Base-by-base conservation (phyloP, 495 filamentous ascomycete genomes). In the Penicillium psychrofluorescens region DNA sequence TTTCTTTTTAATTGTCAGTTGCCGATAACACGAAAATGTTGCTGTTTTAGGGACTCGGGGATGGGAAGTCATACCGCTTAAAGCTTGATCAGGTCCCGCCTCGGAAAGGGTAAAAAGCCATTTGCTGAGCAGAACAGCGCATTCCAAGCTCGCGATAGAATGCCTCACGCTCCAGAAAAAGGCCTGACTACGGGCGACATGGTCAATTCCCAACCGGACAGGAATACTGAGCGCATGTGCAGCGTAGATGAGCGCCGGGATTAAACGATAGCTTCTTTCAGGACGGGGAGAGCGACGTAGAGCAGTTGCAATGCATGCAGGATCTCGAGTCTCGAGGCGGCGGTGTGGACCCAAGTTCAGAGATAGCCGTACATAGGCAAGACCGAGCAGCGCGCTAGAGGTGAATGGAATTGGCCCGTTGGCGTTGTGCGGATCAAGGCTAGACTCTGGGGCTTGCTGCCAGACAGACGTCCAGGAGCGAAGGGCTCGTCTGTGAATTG, bases 81-180 rank as follows among this genome's bases (percentile, higher is more conserved):
- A 41, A 4, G 42, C 53, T 22, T 64, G 64, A 33, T 62, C 56
- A 3, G 48, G 51, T 0, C 53, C 58, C 0, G 61, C 53, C 38
- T 66, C 62, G 1, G 58, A 54, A 36, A 68, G 39, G 1, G 56
- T 66, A 16, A 68, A 53, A 9, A 78, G 59, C 74, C 72, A 76
- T 49, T 75, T 68, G 44, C 67, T 72, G 1, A 75, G 51, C 8
- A 75, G 47, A 5, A 74, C 58, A 0, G 69, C 73, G 40, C 69
- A 76, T 48, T 76, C 71, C 9, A 75, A 54, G 41, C 66, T 70
- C 7, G 64, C 68, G 11, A 74, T 55, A 0, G 71, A 72, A 48
- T 76, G 71, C 14, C 67, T 63, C 9, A 74, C 67, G 35, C 66
- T 68, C 73, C 71, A 76, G 36, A 72, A 69, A 29, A 74, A 68